Conservation (phyloP, 2,329 filamentous ascomycete species). For the Botryotinia globosa region DNA sequence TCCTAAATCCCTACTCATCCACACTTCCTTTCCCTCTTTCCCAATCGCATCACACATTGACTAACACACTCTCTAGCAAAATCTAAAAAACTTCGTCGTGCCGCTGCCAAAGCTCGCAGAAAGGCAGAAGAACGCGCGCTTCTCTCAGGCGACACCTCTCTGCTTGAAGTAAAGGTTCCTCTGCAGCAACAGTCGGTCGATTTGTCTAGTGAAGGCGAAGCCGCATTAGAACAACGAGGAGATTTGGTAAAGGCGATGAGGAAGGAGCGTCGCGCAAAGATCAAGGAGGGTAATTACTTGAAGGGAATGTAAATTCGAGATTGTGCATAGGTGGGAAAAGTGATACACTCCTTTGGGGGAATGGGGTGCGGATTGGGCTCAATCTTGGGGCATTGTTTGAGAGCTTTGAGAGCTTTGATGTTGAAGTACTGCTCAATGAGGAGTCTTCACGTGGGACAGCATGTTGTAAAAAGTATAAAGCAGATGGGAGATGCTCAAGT, state of each 20-base stretch:
- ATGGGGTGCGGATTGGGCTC: not conserved
- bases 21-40: not conserved
- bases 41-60: not conserved
- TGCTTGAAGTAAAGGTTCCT: slow-evolving; percentile 66
- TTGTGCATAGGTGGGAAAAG: not conserved
- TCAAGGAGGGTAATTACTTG: slow-evolving; percentile 85
- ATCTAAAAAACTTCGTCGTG: slow-evolving; percentile 75
- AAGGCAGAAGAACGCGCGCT: slow-evolving; percentile 56
- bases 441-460: not conserved
- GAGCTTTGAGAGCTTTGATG: not conserved
- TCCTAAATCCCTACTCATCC: not conserved
- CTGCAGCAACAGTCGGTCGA: slow-evolving; percentile 77
- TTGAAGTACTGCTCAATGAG: not conserved
- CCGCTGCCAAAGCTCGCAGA: slow-evolving; percentile 65
- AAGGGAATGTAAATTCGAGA: slow-evolving; percentile 60
- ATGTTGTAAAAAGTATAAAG: not conserved
- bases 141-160: slow-evolving; percentile 63
- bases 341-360: not conserved
- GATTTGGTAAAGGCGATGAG: slow-evolving; percentile 70
- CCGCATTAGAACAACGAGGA: slow-evolving; percentile 51
- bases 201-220: slow-evolving; percentile 50
- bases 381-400: not conserved
- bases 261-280: slow-evolving; percentile 68
- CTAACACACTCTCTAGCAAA: slow-evolving; percentile 55
- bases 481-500: not conserved